phyloP scores from a whole-genome alignment of 192 early-diverging fungal species.

The Coemansia sp. region DNA sequence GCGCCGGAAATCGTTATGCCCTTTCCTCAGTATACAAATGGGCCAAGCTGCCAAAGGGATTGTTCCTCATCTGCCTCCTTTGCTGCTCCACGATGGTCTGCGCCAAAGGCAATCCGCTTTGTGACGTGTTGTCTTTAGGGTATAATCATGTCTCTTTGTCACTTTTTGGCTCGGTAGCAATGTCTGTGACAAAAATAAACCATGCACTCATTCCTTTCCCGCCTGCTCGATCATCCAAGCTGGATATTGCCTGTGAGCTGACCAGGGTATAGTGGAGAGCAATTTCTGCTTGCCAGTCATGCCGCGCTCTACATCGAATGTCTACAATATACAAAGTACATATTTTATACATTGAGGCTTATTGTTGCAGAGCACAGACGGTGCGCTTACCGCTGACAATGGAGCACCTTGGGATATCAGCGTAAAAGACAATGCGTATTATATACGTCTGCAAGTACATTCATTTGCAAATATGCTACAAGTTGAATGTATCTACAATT shows the following conservation, averaged over 20 bases:
- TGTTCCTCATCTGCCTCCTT: slow-evolving; percentile 13
- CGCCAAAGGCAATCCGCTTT: not conserved
- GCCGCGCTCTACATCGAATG: not conserved
- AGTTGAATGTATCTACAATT: not conserved
- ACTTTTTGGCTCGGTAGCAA: not conserved
- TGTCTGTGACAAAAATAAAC: not conserved
- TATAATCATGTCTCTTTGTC: not conserved
- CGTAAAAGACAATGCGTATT: not conserved
- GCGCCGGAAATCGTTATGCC: slow-evolving; percentile 3
- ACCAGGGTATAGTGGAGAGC: not conserved
- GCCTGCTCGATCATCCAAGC: not conserved
- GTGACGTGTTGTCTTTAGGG: slow-evolving; percentile 7
- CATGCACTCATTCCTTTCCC: not conserved
- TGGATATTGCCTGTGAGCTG: not conserved
- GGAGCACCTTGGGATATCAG: not conserved
- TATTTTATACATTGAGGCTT: not conserved
- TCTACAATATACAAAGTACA: not conserved
- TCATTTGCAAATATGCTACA: not conserved
- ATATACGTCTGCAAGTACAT: not conserved
- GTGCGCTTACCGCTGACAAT: not conserved
- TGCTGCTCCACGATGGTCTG: slow-evolving; percentile 7
- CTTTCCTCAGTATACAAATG: slow-evolving; percentile 8
- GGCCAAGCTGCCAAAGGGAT: slow-evolving; percentile 8
- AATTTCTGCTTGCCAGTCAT: not conserved
- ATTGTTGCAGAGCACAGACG: not conserved